Conservation (phyloP, 345 rosid species). For the Eucalyptus pauciflora region DNA sequence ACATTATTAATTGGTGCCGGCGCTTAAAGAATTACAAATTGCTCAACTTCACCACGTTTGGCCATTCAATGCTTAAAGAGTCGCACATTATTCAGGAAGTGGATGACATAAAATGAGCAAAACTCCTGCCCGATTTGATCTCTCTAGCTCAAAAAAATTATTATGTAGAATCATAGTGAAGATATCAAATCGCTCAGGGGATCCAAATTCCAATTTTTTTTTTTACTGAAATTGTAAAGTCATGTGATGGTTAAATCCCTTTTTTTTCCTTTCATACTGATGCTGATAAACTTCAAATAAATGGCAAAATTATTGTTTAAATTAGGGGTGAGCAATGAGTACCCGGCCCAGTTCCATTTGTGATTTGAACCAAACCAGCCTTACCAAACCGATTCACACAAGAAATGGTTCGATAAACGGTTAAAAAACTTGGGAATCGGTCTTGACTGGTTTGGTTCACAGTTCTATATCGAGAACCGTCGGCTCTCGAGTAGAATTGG, state of each 20-base stretch:
- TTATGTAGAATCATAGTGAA: background rate
- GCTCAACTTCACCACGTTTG: background rate
- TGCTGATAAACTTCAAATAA: background rate
- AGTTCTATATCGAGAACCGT: fast-evolving
- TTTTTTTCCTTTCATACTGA: background rate
- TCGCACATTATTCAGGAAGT: background rate
- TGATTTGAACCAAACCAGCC: fast-evolving
- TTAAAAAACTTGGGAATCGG: background rate
- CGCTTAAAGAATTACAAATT: background rate
- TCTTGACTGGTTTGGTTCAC: background rate
- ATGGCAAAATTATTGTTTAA: background rate
- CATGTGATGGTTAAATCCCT: background rate
- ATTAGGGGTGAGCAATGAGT: background rate
- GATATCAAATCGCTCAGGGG: background rate
- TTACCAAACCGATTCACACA: background rate
- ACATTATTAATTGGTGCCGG: background rate
- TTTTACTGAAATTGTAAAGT: background rate
- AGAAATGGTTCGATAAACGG: fast-evolving
- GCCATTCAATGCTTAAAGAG: background rate
- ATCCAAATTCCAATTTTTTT: fast-evolving
- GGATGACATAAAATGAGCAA: background rate
- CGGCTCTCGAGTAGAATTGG: fast-evolving
- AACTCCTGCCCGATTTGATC: background rate
- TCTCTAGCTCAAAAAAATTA: background rate
- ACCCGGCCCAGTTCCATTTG: background rate